A percentile compares a stretch with the other conserved stretches of the same genome.
These are phyloP conservation scores for Globisporangium sylvaticum DNA, from an alignment of 352 stramenopile genomes.

Conservation along the genomic window DNA sequence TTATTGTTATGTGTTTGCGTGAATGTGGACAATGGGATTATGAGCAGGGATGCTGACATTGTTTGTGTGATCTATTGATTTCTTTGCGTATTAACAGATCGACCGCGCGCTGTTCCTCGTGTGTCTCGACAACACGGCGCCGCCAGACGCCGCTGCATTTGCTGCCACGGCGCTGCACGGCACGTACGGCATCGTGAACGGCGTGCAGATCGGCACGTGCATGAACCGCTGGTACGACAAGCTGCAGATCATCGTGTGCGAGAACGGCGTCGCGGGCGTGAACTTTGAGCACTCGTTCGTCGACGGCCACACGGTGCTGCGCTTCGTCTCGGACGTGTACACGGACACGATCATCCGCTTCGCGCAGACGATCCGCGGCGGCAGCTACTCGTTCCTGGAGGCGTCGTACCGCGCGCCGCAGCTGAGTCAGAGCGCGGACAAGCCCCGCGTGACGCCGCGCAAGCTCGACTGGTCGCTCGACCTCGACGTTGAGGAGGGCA, in stretches of 20 bases:
- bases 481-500: constrained; percentile 77
- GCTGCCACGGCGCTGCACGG: constrained; percentile 89
- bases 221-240: constrained; percentile 99
- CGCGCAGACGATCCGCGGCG: constrained; percentile 90
- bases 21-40: neutral
- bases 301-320: constrained; percentile 95
- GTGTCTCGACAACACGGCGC: constrained; percentile 91
- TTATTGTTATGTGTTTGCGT: neutral
- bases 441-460: constrained; percentile 68
- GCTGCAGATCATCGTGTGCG: constrained; percentile 93
- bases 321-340: constrained; percentile 88
- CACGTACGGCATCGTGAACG: constrained; percentile 84
- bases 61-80: neutral
- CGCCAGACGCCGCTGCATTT: constrained; percentile 69
- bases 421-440: constrained; percentile 32
- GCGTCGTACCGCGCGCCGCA: constrained; percentile 71
- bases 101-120: constrained; percentile 94
- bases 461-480: constrained; percentile 91
- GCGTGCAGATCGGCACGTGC: constrained; percentile 86
- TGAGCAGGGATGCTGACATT: neutral
- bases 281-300: constrained; percentile 98
- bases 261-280: constrained; percentile 91
- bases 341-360: constrained; percentile 92
- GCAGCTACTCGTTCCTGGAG: constrained; percentile 71
- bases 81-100: constrained; percentile 38